Conservation (phyloP, 805 yeast species). For the Kazachstania africana region DNA sequence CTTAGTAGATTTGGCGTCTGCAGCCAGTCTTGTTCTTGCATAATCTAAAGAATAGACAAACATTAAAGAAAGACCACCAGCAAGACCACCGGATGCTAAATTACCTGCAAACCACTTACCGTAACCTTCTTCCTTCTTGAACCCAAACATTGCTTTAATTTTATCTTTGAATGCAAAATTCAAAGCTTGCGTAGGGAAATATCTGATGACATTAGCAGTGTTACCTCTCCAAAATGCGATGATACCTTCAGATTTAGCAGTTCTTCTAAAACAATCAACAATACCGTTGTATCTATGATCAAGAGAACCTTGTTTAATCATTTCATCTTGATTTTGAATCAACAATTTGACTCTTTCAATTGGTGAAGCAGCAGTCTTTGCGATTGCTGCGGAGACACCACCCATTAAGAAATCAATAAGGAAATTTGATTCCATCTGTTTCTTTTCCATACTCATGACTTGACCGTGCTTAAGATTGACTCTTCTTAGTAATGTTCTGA, state of each 20-base stretch:
- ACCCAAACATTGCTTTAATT: conserved; percentile 84
- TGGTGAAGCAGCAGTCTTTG: conserved; percentile 47
- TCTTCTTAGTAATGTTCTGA: too few species aligned
- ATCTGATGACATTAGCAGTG: conserved; percentile 94
- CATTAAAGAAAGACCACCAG: conserved; percentile 89
- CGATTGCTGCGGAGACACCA: conserved; percentile 95
- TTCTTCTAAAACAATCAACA: conserved; percentile 79
- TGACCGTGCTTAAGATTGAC: too few species aligned
- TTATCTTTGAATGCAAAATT: conserved; percentile 95
- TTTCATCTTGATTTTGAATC: conserved; percentile 93
- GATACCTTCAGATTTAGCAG: conserved; percentile 81
- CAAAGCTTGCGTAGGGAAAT: conserved; percentile 96
- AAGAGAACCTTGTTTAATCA: conserved; percentile 91
- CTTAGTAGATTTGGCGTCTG: conserved; percentile 64
- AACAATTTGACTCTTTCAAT: conserved; percentile 83
- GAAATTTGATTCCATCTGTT: conserved; percentile 25
- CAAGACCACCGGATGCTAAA: conserved; percentile 94
- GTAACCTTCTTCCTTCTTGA: conserved; percentile 86
- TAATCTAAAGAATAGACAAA: conserved; percentile 93
- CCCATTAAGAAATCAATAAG: conserved; percentile 73
- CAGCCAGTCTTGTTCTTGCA: conserved; percentile 96
- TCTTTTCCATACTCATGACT: too few species aligned
- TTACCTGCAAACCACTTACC: conserved; percentile 89
- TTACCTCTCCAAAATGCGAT: conserved; percentile 94
- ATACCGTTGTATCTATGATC: conserved; percentile 74